Base-by-base conservation (phyloP, 768 basidiomycete genomes). In the Kwoniella dejecticola region DNA sequence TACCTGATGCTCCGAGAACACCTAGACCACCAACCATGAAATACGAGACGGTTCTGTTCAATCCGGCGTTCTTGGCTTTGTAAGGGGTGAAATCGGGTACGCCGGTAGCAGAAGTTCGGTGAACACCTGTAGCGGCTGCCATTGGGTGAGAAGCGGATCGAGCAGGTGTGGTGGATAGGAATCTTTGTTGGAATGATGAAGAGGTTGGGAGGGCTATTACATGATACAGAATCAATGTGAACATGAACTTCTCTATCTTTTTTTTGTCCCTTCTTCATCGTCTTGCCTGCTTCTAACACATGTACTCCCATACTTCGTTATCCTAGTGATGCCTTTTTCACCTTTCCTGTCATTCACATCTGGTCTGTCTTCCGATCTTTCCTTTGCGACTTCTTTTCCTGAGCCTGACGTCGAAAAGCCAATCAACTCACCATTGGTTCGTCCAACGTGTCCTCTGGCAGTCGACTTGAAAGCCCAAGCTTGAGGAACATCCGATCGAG, bases 61-160 rank as follows among this genome's bases (percentile, higher is more conserved):
- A 61, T 19, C 66, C 68, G 84, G 58, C 41, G 62, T 64, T 58
- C 49, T 85, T 82, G 70, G 86, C 86, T 71, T 87, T 86, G 83
- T 98, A 97, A 46, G 86, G 79, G 44, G 86, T 84, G 77, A 89
- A 94, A 82, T 97, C 89, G 66, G 96, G 96, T 7, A 95, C 90
- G 64, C 90, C 83, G 47, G 89, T 76, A 30, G 55, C 50, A 29
- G 57, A 60, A 21, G 57, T 56, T 57, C 53, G 41, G 62, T 29
- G 88, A 31, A 45, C 56, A 40, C 54, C 60, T 47, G 33, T 50
- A n/a, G 49, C 36, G 31, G 55, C 60, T 48, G 49, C 40, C 47
- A 58, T 71, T 86, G 73, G 88, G 86, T 70, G 84, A 85, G 70
- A 61, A 42, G 82, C 82, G 57, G 83, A 60, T 48, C 45, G 27